These are phyloP conservation scores for Tulasnella sp. DNA, from an alignment of 768 basidiomycete species.

Conservation along the genomic window DNA sequence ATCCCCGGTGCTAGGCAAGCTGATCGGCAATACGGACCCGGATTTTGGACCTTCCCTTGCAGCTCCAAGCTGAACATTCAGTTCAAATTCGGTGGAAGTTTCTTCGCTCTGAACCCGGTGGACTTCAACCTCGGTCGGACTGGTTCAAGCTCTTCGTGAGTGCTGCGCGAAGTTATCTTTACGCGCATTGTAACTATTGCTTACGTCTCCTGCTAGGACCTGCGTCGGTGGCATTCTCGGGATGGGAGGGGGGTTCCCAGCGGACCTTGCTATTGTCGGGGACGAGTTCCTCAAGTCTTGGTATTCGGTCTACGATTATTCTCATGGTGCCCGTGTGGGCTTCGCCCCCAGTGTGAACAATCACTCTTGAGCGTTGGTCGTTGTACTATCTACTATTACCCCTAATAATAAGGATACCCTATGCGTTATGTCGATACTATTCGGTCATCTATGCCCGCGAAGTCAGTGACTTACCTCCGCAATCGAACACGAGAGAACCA, in stretches of 20 bases:
- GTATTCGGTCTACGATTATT: not conserved
- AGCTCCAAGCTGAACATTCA: conserved; percentile 21
- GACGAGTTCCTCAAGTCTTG: too few species aligned
- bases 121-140: conserved; percentile 49
- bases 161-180: conserved; percentile 12
- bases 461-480: too few species aligned
- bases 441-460: too few species aligned
- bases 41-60: conserved; percentile 49
- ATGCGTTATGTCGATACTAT: too few species aligned
- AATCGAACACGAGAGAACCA: too few species aligned
- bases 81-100: conserved; percentile 34
- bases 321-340: too few species aligned
- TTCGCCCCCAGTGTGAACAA: not conserved
- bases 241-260: conserved; percentile 35
- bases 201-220: conserved; percentile 24
- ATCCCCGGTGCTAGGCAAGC: not conserved
- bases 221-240: conserved; percentile 48
- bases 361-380: too few species aligned
- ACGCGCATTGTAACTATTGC: not conserved
- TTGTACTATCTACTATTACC: too few species aligned
- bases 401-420: too few species aligned
- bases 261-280: too few species aligned
- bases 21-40: conserved; percentile 18
- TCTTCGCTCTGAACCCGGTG: conserved; percentile 33
- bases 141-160: conserved; percentile 24